Percentiles rank a stretch among this genome's conserved stretches.
Evolutionary conservation across 345 rosid genomes (phyloP).

Genomic region (Gossypium anomalum): DNA sequence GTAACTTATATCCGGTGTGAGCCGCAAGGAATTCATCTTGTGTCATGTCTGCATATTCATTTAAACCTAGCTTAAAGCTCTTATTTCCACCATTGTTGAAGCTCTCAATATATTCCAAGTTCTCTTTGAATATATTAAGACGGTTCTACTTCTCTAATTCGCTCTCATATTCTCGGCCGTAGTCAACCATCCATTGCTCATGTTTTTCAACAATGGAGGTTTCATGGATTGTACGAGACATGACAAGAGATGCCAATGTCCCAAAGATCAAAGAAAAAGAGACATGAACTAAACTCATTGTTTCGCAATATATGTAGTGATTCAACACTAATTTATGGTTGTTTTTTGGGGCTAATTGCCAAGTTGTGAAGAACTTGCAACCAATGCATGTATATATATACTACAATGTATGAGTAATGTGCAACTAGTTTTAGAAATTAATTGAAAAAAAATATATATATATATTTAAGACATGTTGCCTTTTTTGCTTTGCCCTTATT

Average conservation of each 20-base stretch:
- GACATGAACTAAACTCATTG: not conserved
- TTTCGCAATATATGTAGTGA: not conserved
- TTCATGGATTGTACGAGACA: slow-evolving; percentile 11
- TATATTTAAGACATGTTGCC: not conserved
- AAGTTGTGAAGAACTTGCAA: not conserved
- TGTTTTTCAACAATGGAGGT: slow-evolving; percentile 14
- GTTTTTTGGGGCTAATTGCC: not conserved
- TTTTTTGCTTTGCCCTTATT: not conserved
- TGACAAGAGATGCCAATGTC: slow-evolving; percentile 15
- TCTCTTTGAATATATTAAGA: slow-evolving; percentile 50
- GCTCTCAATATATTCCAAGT: slow-evolving; percentile 50
- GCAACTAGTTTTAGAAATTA: too few relatives aligned
- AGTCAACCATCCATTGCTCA: slow-evolving; percentile 47
- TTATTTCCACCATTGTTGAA: slow-evolving; percentile 40
- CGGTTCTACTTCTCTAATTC: slow-evolving; percentile 51
- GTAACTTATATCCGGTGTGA: not conserved
- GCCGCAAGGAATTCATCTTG: slow-evolving; percentile 47
- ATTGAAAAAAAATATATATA: too few relatives aligned
- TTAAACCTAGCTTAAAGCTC: slow-evolving; percentile 44
- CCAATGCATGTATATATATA: not conserved
- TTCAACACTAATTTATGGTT: not conserved
- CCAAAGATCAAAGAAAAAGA: slow-evolving; percentile 15
- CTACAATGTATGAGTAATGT: not conserved
- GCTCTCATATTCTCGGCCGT: slow-evolving; percentile 41
- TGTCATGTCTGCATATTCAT: slow-evolving; percentile 54